A percentile compares a stretch with the other conserved stretches of the same genome.
phyloP scores from a whole-genome alignment of 2,329 filamentous ascomycete genomes.

The Sporothrix curviconia region DNA sequence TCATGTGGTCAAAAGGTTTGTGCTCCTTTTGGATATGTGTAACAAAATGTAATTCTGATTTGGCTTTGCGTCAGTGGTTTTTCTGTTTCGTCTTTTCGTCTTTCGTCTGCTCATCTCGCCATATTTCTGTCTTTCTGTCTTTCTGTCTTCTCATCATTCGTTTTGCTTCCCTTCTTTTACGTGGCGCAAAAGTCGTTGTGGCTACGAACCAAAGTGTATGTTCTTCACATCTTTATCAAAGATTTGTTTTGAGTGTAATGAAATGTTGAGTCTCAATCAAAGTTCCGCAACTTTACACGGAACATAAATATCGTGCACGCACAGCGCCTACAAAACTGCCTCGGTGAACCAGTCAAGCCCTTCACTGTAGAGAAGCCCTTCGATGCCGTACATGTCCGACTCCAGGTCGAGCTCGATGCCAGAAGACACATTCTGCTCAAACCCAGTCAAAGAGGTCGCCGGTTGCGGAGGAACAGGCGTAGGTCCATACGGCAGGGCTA shows the following conservation, averaged over 20 bases:
- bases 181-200: too few relatives aligned
- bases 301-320: too few relatives aligned
- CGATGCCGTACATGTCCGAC: constrained; percentile 11
- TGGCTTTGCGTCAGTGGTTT: too few relatives aligned
- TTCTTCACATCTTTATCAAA: not conserved
- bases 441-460: too few relatives aligned
- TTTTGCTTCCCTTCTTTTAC: not conserved
- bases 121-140: not conserved
- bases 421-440: not conserved
- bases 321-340: constrained; percentile 6
- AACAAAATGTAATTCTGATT: too few relatives aligned
- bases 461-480: too few relatives aligned
- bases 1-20: too few relatives aligned
- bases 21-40: too few relatives aligned
- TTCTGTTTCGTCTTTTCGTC: not conserved
- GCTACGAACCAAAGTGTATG: not conserved
- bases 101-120: too few relatives aligned
- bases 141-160: not conserved
- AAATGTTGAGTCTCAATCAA: not conserved
- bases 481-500: too few relatives aligned
- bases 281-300: too few relatives aligned
- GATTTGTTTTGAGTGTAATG: not conserved
- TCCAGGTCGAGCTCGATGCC: constrained; percentile 14
- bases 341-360: constrained; percentile 11
- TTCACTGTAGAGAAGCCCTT: constrained; percentile 11